Percentiles rank a stretch among this genome's conserved stretches.
These are phyloP conservation scores for Lithospermum erythrorhizon DNA, from an alignment of 257 asterid species.

Conservation along the genomic window DNA sequence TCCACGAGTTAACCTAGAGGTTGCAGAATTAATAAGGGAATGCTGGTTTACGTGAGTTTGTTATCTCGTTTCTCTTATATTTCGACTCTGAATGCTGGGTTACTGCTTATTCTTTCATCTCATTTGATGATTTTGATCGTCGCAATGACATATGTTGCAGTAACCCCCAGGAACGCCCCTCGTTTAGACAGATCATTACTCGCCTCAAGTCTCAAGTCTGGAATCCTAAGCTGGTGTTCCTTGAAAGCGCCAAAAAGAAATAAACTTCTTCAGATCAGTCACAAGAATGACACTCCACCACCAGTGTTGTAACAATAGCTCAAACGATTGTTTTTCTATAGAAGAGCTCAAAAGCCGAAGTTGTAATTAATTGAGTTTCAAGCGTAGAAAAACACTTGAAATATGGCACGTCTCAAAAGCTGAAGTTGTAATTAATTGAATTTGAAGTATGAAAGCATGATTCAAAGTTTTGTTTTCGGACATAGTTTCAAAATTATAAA, in stretches of 20 bases:
- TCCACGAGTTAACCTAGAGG: slow-evolving; percentile 51
- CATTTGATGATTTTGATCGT: slow-evolving; percentile 1
- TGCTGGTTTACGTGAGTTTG: slow-evolving; percentile 76
- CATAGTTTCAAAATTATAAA: too few species aligned
- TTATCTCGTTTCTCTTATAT: neutral
- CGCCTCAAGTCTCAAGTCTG: slow-evolving; percentile 69
- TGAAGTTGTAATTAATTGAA: too few species aligned
- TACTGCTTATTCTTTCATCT: neutral
- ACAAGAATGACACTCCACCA: slow-evolving; percentile 11
- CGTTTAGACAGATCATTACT: slow-evolving; percentile 70
- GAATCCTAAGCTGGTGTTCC: slow-evolving; percentile 25
- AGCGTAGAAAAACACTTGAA: slow-evolving; percentile 16
- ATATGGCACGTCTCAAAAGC: slow-evolving; percentile 4
- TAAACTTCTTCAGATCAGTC: slow-evolving; percentile 25
- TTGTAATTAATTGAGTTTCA: slow-evolving; percentile 14
- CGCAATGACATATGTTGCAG: slow-evolving; percentile 31
- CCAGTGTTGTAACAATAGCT: slow-evolving; percentile 21
- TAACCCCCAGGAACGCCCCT: slow-evolving; percentile 66
- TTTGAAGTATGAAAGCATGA: slow-evolving; percentile 37
- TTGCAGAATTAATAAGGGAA: slow-evolving; percentile 63
- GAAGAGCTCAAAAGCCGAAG: slow-evolving; percentile 23
- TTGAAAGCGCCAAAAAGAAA: neutral
- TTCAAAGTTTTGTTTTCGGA: slow-evolving; percentile 19
- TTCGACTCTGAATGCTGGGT: neutral
- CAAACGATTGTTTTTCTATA: slow-evolving; percentile 19